Evolutionary conservation across 1,139 yeast genomes (phyloP).

Genomic region (Geotrichum restrictum): DNA sequence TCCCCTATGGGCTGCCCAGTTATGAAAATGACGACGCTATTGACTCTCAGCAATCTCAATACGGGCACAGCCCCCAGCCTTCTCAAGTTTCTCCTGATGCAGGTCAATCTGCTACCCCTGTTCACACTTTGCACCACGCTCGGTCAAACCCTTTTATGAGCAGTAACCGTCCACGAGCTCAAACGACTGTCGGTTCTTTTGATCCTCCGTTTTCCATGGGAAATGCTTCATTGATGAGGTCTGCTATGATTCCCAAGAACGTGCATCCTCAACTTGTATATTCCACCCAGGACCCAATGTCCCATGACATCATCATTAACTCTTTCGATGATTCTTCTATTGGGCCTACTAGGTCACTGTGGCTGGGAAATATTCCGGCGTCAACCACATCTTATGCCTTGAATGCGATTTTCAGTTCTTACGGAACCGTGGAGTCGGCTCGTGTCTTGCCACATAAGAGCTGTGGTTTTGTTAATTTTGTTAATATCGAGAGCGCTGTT

Average conservation of each 20-base stretch:
- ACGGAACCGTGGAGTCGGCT: slow-evolving; percentile 56
- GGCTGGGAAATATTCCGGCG: slow-evolving; percentile 73
- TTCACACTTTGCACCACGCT: slow-evolving; percentile 12
- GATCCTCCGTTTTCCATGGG: slow-evolving; percentile 23
- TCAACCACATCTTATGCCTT: slow-evolving; percentile 45
- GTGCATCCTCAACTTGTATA: slow-evolving; percentile 4
- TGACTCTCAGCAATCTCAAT: slow-evolving; percentile 26
- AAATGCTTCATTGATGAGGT: slow-evolving; percentile 17
- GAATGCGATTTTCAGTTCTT: slow-evolving; percentile 47
- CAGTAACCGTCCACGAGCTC: slow-evolving; percentile 28
- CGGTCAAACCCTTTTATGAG: slow-evolving; percentile 9
- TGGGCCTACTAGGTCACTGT: slow-evolving; percentile 72
- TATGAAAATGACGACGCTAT: slow-evolving; percentile 24
- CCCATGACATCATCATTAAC: slow-evolving; percentile 21
- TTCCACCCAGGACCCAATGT: slow-evolving; percentile 18
- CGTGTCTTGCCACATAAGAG: slow-evolving; percentile 52
- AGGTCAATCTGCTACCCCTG: slow-evolving; percentile 17
- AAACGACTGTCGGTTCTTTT: slow-evolving; percentile 27
- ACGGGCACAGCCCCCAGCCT: slow-evolving; percentile 19
- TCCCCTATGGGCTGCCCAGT: slow-evolving; percentile 31
- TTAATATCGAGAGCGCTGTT: slow-evolving; percentile 71
- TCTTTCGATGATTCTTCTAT: slow-evolving; percentile 61
- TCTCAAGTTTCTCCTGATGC: slow-evolving; percentile 15
- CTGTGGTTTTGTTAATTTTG: slow-evolving; percentile 71
- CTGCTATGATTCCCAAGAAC: slow-evolving; percentile 4